Base-by-base conservation (phyloP, 805 yeast genomes). In the Starmerella potacharoeniae region DNA sequence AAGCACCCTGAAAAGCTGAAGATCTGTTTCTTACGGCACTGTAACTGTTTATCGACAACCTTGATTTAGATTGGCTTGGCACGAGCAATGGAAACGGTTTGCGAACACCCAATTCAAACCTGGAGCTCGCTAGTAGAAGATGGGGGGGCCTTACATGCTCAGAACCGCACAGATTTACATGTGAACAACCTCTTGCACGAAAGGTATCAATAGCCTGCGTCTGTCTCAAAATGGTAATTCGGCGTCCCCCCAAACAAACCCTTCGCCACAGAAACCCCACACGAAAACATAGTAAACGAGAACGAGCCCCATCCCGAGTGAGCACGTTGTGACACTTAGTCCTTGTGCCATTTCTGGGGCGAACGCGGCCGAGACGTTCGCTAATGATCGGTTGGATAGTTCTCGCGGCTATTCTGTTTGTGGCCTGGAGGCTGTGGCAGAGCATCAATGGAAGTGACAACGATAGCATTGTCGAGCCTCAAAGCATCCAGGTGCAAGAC, bases 401-500 rank as follows among this genome's bases (percentile, higher is more conserved):
- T 4, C 54, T 58, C 14, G 52, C 33, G 1, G 45, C 55, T 4
- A 44, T 53, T n/a, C 41, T 50, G 46, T 50, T 55, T 3, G 29
- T 54, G 17, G 54, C 45, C 36, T 50, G 45, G 35, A 34, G 42
- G 52, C n/a, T 52, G 5, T 52, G 29, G 42, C n/a, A 33, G 11
- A 55, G 44, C 44, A 5, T 48, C 43, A 29, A 35, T 7, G 47
- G 37, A 13, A 6, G 44, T 11, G 42, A 11, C 9, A 33, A n/a
- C 6, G 50, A 50, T 5, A 54, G 52, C 10, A 28, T 50, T 33
- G 53, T 39, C 11, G 59, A 54, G 51, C 58, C 58, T 11, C 69
- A 65, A 46, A 68, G 73, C 14, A 48, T 69, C 8, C 68, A 67
- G 40, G 68, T 61, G 56, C 77, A 65, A 47, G 57, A 58, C 47